Conservation (phyloP, 1,139 yeast genomes). For the Sugiyamaella xylanicola region DNA sequence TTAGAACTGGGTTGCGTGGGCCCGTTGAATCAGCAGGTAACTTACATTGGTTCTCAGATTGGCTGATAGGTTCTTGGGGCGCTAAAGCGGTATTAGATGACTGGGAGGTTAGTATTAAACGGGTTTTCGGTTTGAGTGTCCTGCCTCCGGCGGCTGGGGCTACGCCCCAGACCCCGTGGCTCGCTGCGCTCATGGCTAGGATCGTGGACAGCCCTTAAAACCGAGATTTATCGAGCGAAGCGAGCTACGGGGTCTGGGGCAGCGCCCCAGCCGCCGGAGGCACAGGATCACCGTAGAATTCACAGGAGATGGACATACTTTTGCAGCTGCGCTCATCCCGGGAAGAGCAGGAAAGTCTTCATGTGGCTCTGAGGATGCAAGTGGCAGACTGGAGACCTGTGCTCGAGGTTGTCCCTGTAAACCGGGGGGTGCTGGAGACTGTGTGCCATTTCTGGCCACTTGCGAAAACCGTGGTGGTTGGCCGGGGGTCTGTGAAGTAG, state of each 20-base stretch:
- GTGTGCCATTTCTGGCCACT: slow-evolving; percentile 25
- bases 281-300: no score
- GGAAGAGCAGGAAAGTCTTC: slow-evolving; percentile 35
- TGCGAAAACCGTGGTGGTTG: slow-evolving; percentile 24
- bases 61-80: background rate
- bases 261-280: no score
- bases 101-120: background rate
- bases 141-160: no score
- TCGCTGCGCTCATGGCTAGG: no score
- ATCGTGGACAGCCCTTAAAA: no score
- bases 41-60: slow-evolving; percentile 15
- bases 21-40: background rate
- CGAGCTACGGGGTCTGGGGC: no score
- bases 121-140: no score
- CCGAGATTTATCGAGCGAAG: no score
- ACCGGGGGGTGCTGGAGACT: slow-evolving; percentile 25
- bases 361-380: slow-evolving; percentile 12
- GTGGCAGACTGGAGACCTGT: slow-evolving; percentile 4
- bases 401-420: slow-evolving; percentile 13
- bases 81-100: background rate
- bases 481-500: slow-evolving; percentile 14
- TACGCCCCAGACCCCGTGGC: no score
- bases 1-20: no score
- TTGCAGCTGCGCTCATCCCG: slow-evolving; percentile 23
- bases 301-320: slow-evolving; percentile 7